These are phyloP conservation scores for Paecilomyces formosus DNA, from an alignment of 2,329 filamentous ascomycete genomes.

Conservation along the genomic window DNA sequence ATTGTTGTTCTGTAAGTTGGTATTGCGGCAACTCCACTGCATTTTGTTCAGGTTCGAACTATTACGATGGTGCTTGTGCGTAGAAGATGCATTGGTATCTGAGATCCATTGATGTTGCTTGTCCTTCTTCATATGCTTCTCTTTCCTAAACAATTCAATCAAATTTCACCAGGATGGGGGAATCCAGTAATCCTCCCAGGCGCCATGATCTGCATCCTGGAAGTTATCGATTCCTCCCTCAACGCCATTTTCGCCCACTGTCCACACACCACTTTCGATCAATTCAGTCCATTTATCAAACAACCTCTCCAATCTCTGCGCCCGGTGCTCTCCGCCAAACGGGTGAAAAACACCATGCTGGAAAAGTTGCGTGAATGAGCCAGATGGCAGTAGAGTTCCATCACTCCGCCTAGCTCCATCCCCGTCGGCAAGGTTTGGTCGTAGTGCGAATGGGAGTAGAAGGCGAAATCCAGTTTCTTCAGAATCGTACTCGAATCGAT, in stretches of 20 bases:
- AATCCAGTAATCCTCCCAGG: slow-evolving; percentile 10
- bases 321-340: slow-evolving; percentile 7
- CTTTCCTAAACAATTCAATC: background rate
- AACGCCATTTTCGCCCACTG: slow-evolving; percentile 10
- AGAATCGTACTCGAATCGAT: background rate
- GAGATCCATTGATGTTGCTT: background rate
- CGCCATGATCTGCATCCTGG: slow-evolving; percentile 6
- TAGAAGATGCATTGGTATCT: background rate
- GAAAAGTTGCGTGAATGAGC: slow-evolving; percentile 2
- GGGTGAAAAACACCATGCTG: slow-evolving; percentile 2
- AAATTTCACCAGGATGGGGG: background rate
- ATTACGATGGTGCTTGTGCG: background rate
- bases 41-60: background rate
- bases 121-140: background rate
- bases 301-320: slow-evolving; percentile 11
- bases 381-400: slow-evolving; percentile 2
- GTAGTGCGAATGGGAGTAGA: background rate
- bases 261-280: slow-evolving; percentile 12
- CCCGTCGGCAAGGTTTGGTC: background rate
- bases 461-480: slow-evolving; percentile 4
- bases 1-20: background rate
- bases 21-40: background rate
- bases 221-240: slow-evolving; percentile 12
- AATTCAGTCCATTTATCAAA: slow-evolving; percentile 10
- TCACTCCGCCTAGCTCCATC: background rate